Percentiles rank a stretch among this genome's conserved stretches.
Conservation (phyloP, 257 asterid species). For the Oldenlandia corymbosa region DNA sequence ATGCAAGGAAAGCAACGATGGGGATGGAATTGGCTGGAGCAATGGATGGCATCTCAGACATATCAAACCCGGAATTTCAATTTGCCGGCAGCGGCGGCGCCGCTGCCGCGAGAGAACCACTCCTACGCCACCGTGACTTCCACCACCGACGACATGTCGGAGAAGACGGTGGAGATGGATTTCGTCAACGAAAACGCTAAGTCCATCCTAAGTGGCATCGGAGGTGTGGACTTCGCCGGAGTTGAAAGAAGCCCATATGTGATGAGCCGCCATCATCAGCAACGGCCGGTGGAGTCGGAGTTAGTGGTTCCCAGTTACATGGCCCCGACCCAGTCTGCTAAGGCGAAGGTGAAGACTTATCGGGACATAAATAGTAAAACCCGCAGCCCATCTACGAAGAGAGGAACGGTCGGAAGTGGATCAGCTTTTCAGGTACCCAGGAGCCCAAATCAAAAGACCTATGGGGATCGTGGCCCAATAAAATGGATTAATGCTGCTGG, state of each 20-base stretch:
- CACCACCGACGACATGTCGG: constrained; percentile 38
- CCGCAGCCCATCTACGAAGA: constrained; percentile 48
- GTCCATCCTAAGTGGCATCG: constrained; percentile 10
- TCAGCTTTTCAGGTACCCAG: constrained; percentile 42
- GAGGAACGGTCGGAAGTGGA: constrained; percentile 24
- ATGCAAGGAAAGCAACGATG: constrained; percentile 43
- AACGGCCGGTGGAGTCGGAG: constrained; percentile 18
- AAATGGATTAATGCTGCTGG: constrained; percentile 44
- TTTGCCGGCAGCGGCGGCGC: constrained; percentile 3
- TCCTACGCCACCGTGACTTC: constrained; percentile 31
- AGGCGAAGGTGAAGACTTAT: constrained; percentile 52
- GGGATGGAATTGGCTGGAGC: constrained; percentile 92
- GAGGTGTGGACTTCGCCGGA: not conserved
- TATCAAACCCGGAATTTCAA: constrained; percentile 32
- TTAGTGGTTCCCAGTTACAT: constrained; percentile 66
- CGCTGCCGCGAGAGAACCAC: constrained; percentile 37
- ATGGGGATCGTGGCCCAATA: constrained; percentile 21
- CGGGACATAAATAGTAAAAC: constrained; percentile 39
- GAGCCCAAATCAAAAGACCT: constrained; percentile 61
- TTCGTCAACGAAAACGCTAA: constrained; percentile 26
- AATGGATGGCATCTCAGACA: constrained; percentile 83
- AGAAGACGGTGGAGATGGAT: constrained; percentile 72
- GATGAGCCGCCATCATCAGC: constrained; percentile 24
- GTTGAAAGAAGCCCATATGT: constrained; percentile 31
- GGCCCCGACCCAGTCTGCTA: constrained; percentile 87